Base-by-base conservation (phyloP, 129 eudicot genomes). In the Cynara cardunculus region DNA sequence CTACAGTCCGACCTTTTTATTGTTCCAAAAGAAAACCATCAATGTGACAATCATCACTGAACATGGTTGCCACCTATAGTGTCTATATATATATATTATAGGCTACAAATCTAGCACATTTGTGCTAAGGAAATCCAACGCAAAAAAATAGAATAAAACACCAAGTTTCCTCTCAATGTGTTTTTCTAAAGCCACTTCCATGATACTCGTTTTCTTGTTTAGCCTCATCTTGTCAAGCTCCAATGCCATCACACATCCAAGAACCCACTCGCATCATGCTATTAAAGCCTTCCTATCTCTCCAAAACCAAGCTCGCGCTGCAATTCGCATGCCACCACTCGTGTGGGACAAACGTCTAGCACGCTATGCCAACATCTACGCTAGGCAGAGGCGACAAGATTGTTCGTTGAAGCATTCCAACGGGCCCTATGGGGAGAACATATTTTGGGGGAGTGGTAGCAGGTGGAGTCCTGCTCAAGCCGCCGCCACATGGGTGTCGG, bases 61-160 rank as follows among this genome's bases (percentile, higher is more conserved):
- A 91, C 97, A 86, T 91, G 97, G 92, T 80, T 86, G 93, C 87
- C 97, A 91, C 94, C 93, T 78, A n/a, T n/a, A n/a, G n/a, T n/a
- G n/a, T n/a, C n/a, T 59, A 64, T 64, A 21, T 64, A 64, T 64
- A n/a, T 22, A 72, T 59, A 71, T 64, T 62, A 64, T 77, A 77
- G 66, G 53, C 74, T 71, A 62, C 74, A 83, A 71, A 77, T 77
- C 82, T 77, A 77, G 69, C 74, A 61, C 35, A 61, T 83, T 46
- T 61, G 27, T 37, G 62, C 73, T 10, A 28, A 74, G 14, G 30
- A 66, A 64, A 68, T 74, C 69, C 70, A 74, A 74, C 61, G 5
- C 53, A 62, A 34, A 4, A n/a, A 59, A 59, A 35, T 8, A 8
- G 31, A 41, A 56, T 14, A 5, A 66, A 46, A 28, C 46, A 49